Conservation (phyloP, 2,329 filamentous ascomycete genomes). For the Blastomyces silverae region DNA sequence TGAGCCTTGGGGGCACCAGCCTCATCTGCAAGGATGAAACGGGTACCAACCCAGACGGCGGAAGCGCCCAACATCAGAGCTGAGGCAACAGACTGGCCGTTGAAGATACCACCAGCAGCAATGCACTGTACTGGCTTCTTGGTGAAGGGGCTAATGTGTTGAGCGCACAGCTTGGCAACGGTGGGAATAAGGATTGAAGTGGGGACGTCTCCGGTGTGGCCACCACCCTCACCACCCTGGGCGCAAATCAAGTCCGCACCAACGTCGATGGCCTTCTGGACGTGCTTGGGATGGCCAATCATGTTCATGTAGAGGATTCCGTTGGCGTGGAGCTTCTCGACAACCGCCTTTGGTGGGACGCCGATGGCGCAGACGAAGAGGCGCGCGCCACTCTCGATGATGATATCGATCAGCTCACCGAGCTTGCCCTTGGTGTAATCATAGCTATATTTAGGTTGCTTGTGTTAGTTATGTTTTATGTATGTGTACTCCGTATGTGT, state of each 20-base stretch:
- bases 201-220: conserved; percentile 90
- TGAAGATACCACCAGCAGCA: conserved; percentile 89
- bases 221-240: conserved; percentile 94
- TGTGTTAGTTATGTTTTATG: not conserved
- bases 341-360: conserved; percentile 78
- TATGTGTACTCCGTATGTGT: no score
- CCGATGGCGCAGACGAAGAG: conserved; percentile 97
- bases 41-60: conserved; percentile 93
- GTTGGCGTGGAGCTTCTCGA: conserved; percentile 79
- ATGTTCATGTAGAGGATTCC: conserved; percentile 99
- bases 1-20: conserved; percentile 88
- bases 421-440: conserved; percentile 99
- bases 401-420: conserved; percentile 77
- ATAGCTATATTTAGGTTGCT: conserved; percentile 55
- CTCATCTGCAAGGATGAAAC: conserved; percentile 90
- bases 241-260: conserved; percentile 97
- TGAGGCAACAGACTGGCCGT: conserved; percentile 82
- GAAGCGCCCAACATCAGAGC: conserved; percentile 86
- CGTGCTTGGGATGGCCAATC: conserved; percentile 99
- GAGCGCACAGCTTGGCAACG: conserved; percentile 73
- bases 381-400: conserved; percentile 84
- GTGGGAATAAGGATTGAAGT: conserved; percentile 89
- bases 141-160: conserved; percentile 78
- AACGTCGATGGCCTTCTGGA: conserved; percentile 86
- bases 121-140: conserved; percentile 84